Conservation (phyloP, 2,329 filamentous ascomycete species). For the Acephala macrosclerotiorum region DNA sequence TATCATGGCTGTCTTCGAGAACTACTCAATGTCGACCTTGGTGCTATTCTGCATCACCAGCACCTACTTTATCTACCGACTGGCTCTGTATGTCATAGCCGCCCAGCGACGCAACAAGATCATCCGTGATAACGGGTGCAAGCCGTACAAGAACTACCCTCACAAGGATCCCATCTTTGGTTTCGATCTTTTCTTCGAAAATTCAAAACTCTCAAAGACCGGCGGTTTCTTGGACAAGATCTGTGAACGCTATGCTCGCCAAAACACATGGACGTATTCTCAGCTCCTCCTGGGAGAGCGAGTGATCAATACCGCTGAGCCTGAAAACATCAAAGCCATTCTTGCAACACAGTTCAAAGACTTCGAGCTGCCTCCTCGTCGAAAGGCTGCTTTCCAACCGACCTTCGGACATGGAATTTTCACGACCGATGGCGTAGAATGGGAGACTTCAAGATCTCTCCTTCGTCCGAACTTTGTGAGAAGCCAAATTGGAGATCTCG, state of each 20-base stretch:
- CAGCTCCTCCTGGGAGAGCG: slow-evolving; percentile 36
- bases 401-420: slow-evolving; percentile 65
- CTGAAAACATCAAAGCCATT: slow-evolving; percentile 63
- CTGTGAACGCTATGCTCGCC: slow-evolving; percentile 43
- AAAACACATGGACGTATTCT: slow-evolving; percentile 24
- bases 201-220: slow-evolving; percentile 47
- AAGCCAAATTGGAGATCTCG: slow-evolving; percentile 56
- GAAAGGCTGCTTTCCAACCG: slow-evolving; percentile 52
- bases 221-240: slow-evolving; percentile 47
- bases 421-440: slow-evolving; percentile 56
- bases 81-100: slow-evolving; percentile 6
- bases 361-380: slow-evolving; percentile 55
- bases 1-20: slow-evolving; percentile 12
- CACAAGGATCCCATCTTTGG: slow-evolving; percentile 63
- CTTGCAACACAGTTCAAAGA: slow-evolving; percentile 64
- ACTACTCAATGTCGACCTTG: slow-evolving; percentile 1
- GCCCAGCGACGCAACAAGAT: slow-evolving; percentile 9
- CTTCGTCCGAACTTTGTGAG: slow-evolving; percentile 61
- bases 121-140: slow-evolving; percentile 17
- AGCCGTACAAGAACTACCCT: slow-evolving; percentile 45
- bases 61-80: slow-evolving; percentile 15
- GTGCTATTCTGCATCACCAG: slow-evolving; percentile 1
- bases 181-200: slow-evolving; percentile 53
- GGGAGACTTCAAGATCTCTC: slow-evolving; percentile 60
- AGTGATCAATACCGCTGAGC: slow-evolving; percentile 58